These are phyloP conservation scores for Fusarium sp. DNA, from an alignment of 2,329 filamentous ascomycete species.

Conservation along the genomic window DNA sequence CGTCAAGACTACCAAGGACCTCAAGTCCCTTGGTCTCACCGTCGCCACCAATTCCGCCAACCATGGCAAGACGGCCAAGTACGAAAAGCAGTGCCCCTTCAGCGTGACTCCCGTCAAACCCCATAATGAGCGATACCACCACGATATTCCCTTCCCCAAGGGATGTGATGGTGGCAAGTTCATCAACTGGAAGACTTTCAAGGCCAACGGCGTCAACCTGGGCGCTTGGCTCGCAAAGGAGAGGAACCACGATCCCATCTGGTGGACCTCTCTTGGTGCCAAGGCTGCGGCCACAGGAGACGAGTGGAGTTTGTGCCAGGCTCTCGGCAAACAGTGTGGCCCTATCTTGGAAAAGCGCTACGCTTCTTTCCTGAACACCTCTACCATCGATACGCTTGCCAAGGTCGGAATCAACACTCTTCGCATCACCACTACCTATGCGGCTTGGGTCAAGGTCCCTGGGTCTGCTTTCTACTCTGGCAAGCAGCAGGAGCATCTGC, in stretches of 20 bases:
- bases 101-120: not conserved
- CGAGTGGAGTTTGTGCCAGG: constrained; percentile 7
- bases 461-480: not conserved
- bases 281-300: not conserved
- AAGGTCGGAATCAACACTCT: constrained; percentile 2
- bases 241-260: not conserved
- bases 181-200: not conserved
- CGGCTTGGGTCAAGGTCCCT: not conserved
- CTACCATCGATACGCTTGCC: constrained; percentile 1
- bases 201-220: not conserved
- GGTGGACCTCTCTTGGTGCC: not conserved
- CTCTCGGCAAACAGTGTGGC: not conserved
- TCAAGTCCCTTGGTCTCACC: no score
- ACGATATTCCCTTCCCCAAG: not conserved
- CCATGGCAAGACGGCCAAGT: constrained; percentile 2
- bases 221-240: constrained; percentile 5
- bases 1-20: no score
- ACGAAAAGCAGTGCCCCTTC: not conserved
- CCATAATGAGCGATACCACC: not conserved
- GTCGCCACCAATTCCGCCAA: fast-evolving
- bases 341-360: not conserved
- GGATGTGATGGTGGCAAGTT: constrained; percentile 3
- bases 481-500: not conserved
- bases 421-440: constrained; percentile 1
- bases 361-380: not conserved